Percentiles rank a stretch among this genome's conserved stretches.
Conservation (phyloP, 345 rosid genomes). For the Pelargonium nanum region DNA sequence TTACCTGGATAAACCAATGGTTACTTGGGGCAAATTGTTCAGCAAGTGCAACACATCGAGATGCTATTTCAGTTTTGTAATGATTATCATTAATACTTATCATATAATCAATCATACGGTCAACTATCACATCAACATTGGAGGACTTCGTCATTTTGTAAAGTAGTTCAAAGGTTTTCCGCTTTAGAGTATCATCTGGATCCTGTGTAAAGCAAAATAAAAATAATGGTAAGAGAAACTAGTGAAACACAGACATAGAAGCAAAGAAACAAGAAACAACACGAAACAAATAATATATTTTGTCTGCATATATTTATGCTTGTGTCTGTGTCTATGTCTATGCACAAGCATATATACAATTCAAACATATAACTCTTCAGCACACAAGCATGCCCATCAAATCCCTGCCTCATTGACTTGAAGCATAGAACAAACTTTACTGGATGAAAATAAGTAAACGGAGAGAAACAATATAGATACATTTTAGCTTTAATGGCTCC, state of each 20-base stretch:
- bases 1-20: constrained; percentile 97
- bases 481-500: background rate
- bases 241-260: background rate
- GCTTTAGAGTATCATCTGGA: constrained; percentile 93
- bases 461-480: background rate
- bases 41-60: constrained; percentile 89
- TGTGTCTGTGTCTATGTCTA: background rate
- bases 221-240: background rate
- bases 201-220: constrained; percentile 44
- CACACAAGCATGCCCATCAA: background rate
- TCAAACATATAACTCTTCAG: too few relatives aligned
- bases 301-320: background rate
- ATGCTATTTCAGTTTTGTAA: constrained; percentile 95
- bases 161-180: constrained; percentile 87
- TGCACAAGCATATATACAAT: too few relatives aligned
- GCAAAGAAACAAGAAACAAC: background rate
- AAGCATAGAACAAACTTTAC: background rate
- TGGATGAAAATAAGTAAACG: background rate
- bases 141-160: constrained; percentile 96
- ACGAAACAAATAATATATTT: too few relatives aligned
- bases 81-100: constrained; percentile 84
- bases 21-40: constrained; percentile 98
- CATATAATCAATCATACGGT: constrained; percentile 98
- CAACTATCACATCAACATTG: constrained; percentile 95
- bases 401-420: background rate